Percentiles rank a stretch among this genome's conserved stretches.
phyloP scores from a whole-genome alignment of 2,329 filamentous ascomycete genomes.

The Trichoderma aggressivum region DNA sequence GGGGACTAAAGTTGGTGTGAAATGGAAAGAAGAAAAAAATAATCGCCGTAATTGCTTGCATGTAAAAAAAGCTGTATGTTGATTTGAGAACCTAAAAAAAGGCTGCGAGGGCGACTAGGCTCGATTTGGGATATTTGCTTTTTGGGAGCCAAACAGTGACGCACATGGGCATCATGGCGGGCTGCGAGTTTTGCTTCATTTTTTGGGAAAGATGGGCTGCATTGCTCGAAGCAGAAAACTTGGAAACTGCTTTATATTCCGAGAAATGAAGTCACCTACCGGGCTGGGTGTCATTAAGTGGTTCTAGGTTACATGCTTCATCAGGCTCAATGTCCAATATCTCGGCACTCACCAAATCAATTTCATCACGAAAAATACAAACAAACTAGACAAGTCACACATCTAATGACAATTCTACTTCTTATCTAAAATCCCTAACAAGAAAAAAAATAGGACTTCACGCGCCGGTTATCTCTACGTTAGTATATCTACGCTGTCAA shows the following conservation, averaged over 20 bases:
- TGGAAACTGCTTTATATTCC: background rate
- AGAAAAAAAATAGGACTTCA: background rate
- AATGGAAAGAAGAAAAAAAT: background rate
- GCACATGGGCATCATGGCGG: constrained; percentile 33
- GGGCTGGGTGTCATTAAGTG: background rate
- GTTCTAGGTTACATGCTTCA: background rate
- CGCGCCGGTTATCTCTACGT: background rate
- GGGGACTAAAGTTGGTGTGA: background rate
- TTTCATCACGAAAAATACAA: background rate
- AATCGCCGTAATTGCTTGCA: background rate
- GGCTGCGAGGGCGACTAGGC: background rate
- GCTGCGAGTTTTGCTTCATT: constrained; percentile 13
- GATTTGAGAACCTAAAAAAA: background rate
- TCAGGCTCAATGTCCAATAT: background rate
- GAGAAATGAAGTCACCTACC: background rate
- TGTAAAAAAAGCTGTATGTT: background rate
- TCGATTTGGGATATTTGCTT: background rate
- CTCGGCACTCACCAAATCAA: background rate
- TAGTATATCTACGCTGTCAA: too few species aligned
- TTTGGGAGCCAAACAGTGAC: constrained; percentile 24
- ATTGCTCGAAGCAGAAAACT: background rate
- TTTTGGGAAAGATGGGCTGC: background rate
- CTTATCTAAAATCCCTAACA: background rate
- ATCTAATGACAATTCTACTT: background rate
- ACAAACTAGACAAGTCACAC: background rate